Percentiles rank a stretch among this genome's conserved stretches.
These are phyloP conservation scores for Glomus cerebriforme DNA, from an alignment of 192 early-diverging fungal genomes.

Conservation along the genomic window DNA sequence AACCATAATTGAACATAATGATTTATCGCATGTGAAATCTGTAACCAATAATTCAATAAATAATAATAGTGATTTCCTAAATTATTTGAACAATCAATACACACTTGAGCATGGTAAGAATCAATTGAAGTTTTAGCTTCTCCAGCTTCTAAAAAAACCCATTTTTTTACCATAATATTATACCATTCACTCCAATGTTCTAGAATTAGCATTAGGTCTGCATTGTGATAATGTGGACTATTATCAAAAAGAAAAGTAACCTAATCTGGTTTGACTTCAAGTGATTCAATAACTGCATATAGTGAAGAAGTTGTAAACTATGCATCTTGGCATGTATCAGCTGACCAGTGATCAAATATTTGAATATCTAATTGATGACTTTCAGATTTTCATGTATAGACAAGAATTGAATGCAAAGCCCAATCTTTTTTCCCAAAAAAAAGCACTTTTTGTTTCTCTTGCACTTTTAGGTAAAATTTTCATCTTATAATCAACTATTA, in stretches of 20 bases:
- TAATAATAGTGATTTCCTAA: not conserved
- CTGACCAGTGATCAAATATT: slow-evolving; percentile 3
- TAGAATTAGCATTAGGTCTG: not conserved
- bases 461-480: slow-evolving; percentile 4
- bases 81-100: not conserved
- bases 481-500: slow-evolving; percentile 16
- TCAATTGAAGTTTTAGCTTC: not conserved
- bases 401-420: not conserved
- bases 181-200: not conserved
- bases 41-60: not conserved
- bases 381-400: not conserved
- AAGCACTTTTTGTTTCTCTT: not conserved
- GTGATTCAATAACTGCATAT: not conserved
- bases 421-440: slow-evolving; percentile 13
- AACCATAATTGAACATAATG: not conserved
- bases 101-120: not conserved
- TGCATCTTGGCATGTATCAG: slow-evolving; percentile 2
- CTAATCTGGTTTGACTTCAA: not conserved
- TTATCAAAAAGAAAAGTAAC: too few species aligned
- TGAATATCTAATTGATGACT: not conserved
- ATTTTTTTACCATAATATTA: slow-evolving; percentile 1
- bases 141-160: not conserved
- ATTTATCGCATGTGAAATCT: not conserved
- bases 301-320: not conserved
- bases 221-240: not conserved